phyloP scores from a whole-genome alignment of 2,329 filamentous ascomycete species.

The Microcyclospora tardicrescens region DNA sequence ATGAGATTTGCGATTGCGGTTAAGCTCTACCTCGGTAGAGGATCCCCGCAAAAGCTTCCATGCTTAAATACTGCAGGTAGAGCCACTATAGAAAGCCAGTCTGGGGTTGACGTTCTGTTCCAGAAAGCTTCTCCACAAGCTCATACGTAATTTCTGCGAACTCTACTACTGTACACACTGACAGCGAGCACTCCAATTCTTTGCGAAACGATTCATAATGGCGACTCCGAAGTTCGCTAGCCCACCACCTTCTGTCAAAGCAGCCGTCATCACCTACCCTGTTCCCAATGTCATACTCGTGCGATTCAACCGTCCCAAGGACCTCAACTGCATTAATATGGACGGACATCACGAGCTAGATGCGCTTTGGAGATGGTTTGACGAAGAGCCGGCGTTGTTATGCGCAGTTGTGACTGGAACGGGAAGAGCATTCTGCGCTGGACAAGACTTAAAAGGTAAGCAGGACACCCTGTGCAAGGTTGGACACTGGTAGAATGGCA shows the following conservation, averaged over 20 bases:
- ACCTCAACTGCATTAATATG: slow-evolving; percentile 23
- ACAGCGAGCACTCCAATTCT: too few relatives aligned
- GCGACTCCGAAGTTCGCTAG: slow-evolving; percentile 11
- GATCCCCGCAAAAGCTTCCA: too few relatives aligned
- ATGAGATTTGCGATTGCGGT: too few relatives aligned
- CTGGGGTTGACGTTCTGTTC: too few relatives aligned
- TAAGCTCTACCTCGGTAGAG: too few relatives aligned
- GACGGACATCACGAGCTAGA: slow-evolving; percentile 21
- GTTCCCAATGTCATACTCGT: slow-evolving; percentile 21
- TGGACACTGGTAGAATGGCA: not conserved
- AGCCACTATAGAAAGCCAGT: too few relatives aligned
- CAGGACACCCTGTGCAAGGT: not conserved
- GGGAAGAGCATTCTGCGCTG: slow-evolving; percentile 24
- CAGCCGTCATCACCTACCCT: slow-evolving; percentile 20
- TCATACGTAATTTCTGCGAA: too few relatives aligned
- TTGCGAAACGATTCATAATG: not conserved
- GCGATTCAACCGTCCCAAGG: slow-evolving; percentile 22
- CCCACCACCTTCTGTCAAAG: slow-evolving; percentile 12
- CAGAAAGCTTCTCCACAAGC: too few relatives aligned
- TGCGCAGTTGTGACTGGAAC: slow-evolving; percentile 25
- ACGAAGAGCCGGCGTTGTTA: slow-evolving; percentile 18
- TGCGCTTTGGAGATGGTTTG: slow-evolving; percentile 21
- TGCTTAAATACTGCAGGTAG: too few relatives aligned
- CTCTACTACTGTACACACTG: too few relatives aligned
- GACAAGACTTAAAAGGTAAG: slow-evolving; percentile 24